phyloP scores from a whole-genome alignment of 208 protist genomes.

The Naegleria fowleri region DNA sequence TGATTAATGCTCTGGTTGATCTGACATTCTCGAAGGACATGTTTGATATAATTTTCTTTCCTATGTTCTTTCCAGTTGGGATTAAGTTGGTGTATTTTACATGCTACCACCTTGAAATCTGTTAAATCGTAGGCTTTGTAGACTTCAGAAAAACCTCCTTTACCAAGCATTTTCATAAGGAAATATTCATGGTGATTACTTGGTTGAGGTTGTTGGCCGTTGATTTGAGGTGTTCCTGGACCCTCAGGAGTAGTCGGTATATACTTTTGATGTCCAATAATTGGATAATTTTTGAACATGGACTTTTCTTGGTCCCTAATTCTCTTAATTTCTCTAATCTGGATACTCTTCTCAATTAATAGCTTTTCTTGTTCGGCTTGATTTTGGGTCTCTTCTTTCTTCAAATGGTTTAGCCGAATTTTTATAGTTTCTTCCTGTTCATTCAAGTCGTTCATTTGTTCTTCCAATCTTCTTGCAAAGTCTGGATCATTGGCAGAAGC shows the following conservation, averaged over 20 bases:
- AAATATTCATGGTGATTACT: conserved; percentile 55
- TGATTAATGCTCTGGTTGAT: conserved; percentile 82
- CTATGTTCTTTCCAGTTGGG: conserved; percentile 69
- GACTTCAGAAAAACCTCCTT: conserved; percentile 89
- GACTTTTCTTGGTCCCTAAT: conserved; percentile 25
- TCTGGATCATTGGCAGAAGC: not conserved
- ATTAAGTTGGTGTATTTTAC: conserved; percentile 88
- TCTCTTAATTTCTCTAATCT: conserved; percentile 23
- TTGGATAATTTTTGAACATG: conserved; percentile 3
- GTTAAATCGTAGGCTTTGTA: conserved; percentile 83
- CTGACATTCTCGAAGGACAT: conserved; percentile 79
- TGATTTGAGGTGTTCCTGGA: not conserved
- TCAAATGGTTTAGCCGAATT: not conserved
- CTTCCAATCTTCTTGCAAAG: not conserved
- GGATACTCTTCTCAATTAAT: not conserved
- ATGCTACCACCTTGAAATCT: conserved; percentile 74
- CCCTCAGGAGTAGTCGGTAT: not conserved
- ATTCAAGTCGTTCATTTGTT: not conserved
- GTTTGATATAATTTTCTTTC: conserved; percentile 77
- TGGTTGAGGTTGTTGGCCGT: not conserved
- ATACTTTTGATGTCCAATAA: conserved; percentile 15
- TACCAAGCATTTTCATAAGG: conserved; percentile 78
- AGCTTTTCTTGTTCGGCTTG: not conserved
- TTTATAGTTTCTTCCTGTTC: conserved; percentile 22
- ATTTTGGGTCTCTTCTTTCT: not conserved